Percentiles rank a stretch among this genome's conserved stretches.
Evolutionary conservation across 305 asterid species (phyloP).

Genomic region (Fraxinus baroniana): DNA sequence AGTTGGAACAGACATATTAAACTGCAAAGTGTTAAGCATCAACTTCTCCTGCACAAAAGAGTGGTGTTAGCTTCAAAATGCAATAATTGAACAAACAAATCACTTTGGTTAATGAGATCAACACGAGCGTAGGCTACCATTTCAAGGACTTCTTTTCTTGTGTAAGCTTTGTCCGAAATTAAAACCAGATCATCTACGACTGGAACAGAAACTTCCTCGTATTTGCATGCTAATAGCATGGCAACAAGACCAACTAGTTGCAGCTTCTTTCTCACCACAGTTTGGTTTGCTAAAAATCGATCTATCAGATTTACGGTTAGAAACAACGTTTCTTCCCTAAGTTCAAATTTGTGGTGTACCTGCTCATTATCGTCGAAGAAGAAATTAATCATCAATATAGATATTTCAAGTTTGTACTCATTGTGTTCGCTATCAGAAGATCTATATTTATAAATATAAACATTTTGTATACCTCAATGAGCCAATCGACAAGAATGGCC

Average conservation of each 20-base stretch:
- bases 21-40: slow-evolving; percentile 83
- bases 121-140: slow-evolving; percentile 43
- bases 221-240: slow-evolving; percentile 47
- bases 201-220: background rate
- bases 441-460: background rate
- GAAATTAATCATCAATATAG: background rate
- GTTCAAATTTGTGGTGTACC: slow-evolving; percentile 50
- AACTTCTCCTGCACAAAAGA: slow-evolving; percentile 55
- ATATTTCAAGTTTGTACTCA: background rate
- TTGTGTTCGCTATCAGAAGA: background rate
- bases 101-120: background rate
- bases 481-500: slow-evolving; percentile 38
- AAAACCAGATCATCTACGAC: slow-evolving; percentile 31
- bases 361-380: background rate
- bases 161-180: slow-evolving; percentile 86
- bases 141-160: slow-evolving; percentile 76
- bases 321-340: slow-evolving; percentile 21
- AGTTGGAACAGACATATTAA: slow-evolving; percentile 87
- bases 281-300: slow-evolving; percentile 35
- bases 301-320: slow-evolving; percentile 38
- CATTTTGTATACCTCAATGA: slow-evolving; percentile 19
- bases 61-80: background rate
- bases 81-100: background rate
- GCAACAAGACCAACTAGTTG: slow-evolving; percentile 50
- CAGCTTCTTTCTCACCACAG: slow-evolving; percentile 37